Conservation (phyloP, 2,329 filamentous ascomycete species). For the Aspergillus sp. region DNA sequence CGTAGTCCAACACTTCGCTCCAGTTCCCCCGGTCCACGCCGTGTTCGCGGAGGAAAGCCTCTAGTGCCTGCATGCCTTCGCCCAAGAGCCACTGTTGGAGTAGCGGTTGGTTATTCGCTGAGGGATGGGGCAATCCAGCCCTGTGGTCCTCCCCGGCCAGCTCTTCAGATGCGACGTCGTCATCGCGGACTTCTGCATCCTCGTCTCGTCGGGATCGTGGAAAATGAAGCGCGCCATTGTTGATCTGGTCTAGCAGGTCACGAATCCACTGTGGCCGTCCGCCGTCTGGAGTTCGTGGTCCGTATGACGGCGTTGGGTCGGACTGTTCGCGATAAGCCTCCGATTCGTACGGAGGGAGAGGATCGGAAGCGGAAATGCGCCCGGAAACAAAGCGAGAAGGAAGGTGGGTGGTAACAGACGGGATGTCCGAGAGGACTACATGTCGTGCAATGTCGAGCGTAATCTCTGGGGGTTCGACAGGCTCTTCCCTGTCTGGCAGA, state of each 20-base stretch:
- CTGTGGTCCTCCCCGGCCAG: constrained; percentile 9
- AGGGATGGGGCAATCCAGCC: constrained; percentile 9
- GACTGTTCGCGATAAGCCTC: constrained; percentile 29
- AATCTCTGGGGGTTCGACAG: constrained; percentile 40
- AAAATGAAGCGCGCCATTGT: constrained; percentile 23
- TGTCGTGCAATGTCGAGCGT: constrained; percentile 60
- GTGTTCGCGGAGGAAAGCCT: constrained; percentile 29
- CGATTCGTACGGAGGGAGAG: constrained; percentile 59
- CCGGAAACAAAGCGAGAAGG: constrained; percentile 57
- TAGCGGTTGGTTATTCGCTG: constrained; percentile 19
- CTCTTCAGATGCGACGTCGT: constrained; percentile 3
- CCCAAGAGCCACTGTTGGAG: constrained; percentile 28
- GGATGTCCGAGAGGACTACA: constrained; percentile 68
- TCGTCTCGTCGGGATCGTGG: constrained; percentile 14
- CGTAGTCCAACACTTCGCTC: constrained; percentile 28
- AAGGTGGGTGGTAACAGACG: constrained; percentile 60
- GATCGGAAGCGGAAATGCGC: constrained; percentile 69
- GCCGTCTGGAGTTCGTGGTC: constrained; percentile 22
- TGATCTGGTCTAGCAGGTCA: constrained; percentile 28
- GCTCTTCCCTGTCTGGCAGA: constrained; percentile 36
- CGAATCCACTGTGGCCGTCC: constrained; percentile 30
- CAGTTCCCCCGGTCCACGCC: constrained; percentile 38
- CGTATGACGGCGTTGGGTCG: constrained; percentile 25
- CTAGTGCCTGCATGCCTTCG: constrained; percentile 27
- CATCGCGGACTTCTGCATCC: constrained; percentile 10